Base-by-base conservation (phyloP, 805 yeast genomes). In the Candida chauliodis region DNA sequence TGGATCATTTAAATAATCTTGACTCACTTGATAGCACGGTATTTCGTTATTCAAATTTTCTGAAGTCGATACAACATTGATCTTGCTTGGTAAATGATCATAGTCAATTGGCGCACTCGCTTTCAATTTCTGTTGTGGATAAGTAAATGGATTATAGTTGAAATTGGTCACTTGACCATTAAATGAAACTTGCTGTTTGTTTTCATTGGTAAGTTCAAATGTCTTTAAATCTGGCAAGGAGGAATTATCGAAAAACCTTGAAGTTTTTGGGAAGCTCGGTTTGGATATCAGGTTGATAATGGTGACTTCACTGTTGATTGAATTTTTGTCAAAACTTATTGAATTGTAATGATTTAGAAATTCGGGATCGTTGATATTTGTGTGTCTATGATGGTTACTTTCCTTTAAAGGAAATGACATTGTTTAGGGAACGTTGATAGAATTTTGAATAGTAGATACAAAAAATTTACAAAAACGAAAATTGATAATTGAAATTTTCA, bases 1-100 rank as follows among this genome's bases (percentile, higher is more conserved):
- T 1, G 95, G 95, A 53, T 83, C 81, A 8, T 58, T 51, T 9
- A 35, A 19, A 22, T 84, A 81, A 18, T 67, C 69, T 14, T 59
- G 61, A 1, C 79, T 61, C 2, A 90, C 84, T 33, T 59, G 58
- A 10, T 79, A 61, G 0, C 75, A 66, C 2, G 95, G 95, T n/a
- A 71, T 66, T 17, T 45, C 55, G 30, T 36, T 37, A 3, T 46
- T 42, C n/a, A 38, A 17, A 20, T 43, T 50, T 9, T 45, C 44
- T 11, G 19, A 13, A 10, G 29, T 10, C 25, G 38, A 33, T 19
- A 30, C 30, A 13, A 52, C 34, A 18, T 48, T 44, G 14, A 55
- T 50, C 15, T 46, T 49, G 33, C 48, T 67, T 16, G 56, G 59
- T 9, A 72, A 49, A 25, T 66, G 64, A 36, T 63, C 61, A 32